Evolutionary conservation across 768 basidiomycete genomes (phyloP).

Genomic region (Tricholoma furcatifolium): DNA sequence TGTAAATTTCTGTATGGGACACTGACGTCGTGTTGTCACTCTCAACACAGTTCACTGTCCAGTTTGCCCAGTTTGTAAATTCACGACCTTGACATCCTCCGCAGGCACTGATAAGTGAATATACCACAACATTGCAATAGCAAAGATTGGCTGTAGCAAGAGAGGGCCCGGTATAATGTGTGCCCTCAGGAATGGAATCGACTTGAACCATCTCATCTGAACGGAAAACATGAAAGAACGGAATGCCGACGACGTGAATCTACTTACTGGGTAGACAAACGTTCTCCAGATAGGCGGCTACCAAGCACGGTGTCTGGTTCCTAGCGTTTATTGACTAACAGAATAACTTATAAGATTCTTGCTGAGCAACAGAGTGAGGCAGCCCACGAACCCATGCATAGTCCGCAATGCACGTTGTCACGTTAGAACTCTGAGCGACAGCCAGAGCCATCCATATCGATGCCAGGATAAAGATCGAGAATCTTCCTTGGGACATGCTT

Average conservation of each 20-base stretch:
- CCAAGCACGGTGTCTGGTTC: constrained; percentile 48
- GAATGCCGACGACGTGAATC: constrained; percentile 10
- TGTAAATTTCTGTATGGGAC: background rate
- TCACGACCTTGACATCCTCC: constrained; percentile 53
- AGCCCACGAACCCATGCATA: constrained; percentile 35
- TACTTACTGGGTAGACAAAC: constrained; percentile 36
- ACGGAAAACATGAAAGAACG: background rate
- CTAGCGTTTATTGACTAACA: constrained; percentile 38
- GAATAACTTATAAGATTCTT: background rate
- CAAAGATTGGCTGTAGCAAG: constrained; percentile 38
- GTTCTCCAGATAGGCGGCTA: constrained; percentile 47
- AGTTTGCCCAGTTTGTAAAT: constrained; percentile 36
- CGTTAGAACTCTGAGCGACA: constrained; percentile 33
- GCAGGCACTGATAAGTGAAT: constrained; percentile 58
- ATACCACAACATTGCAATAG: constrained; percentile 56
- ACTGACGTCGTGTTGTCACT: constrained; percentile 31
- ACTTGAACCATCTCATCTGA: constrained; percentile 35
- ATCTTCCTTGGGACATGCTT: constrained; percentile 1
- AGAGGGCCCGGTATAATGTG: constrained; percentile 43
- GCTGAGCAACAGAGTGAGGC: background rate
- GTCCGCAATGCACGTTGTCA: constrained; percentile 31
- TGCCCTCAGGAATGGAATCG: constrained; percentile 32
- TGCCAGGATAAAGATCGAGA: constrained; percentile 1
- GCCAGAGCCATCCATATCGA: background rate
- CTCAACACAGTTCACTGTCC: constrained; percentile 34